Conservation (phyloP, 192 early-diverging fungal genomes). For the Mortierella alpina region DNA sequence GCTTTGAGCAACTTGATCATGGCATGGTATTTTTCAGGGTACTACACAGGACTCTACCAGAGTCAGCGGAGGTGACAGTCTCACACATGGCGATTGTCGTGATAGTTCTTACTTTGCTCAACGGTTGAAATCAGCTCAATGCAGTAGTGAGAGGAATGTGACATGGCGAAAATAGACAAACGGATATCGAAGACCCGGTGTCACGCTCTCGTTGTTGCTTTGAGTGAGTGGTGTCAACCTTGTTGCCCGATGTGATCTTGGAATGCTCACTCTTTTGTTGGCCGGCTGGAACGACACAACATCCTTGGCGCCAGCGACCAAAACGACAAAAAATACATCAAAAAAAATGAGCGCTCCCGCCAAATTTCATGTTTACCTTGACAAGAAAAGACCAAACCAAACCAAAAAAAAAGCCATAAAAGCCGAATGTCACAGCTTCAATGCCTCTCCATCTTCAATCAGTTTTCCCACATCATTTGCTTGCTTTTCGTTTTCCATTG, state of each 20-base stretch:
- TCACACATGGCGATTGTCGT: neutral
- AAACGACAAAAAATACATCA: no score
- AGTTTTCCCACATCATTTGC: neutral
- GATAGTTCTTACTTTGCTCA: neutral
- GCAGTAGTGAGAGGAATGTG: neutral
- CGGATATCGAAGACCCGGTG: neutral
- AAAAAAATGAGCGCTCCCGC: no score
- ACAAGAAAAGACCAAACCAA: no score
- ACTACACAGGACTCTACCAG: conserved; percentile 80
- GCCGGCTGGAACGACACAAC: no score
- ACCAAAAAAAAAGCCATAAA: no score
- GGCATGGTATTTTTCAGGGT: conserved; percentile 82
- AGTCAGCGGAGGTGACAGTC: conserved; percentile 27
- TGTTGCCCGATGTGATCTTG: no score
- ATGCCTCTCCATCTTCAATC: neutral
- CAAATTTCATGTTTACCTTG: no score
- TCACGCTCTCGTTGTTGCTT: neutral
- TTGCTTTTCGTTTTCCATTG: neutral
- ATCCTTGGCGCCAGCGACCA: no score
- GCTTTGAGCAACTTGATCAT: conserved; percentile 72
- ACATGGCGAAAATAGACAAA: neutral
- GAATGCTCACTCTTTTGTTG: no score
- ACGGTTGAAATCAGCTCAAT: neutral
- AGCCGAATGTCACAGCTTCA: neutral
- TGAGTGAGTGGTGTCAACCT: neutral